Conservation (phyloP, 345 rosid species). For the Raphanus sativus region DNA sequence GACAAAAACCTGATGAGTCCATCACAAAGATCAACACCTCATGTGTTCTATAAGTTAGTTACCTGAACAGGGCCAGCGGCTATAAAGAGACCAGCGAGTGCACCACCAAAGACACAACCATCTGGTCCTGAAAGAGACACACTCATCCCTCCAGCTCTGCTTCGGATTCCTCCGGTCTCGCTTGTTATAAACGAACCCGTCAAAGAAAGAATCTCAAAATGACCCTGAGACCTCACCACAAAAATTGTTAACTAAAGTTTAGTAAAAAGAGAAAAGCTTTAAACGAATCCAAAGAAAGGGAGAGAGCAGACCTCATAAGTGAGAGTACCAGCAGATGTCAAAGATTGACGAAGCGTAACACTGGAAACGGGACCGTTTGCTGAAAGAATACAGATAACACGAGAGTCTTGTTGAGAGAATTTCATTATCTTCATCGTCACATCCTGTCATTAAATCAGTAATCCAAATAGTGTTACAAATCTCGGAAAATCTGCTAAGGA, state of each 20-base stretch:
- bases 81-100: constrained; percentile 82
- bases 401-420: constrained; percentile 79
- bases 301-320: constrained; percentile 73
- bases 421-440: constrained; percentile 90
- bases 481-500: not conserved
- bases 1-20: not conserved
- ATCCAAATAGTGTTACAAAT: constrained; percentile 17
- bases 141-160: constrained; percentile 98
- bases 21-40: not conserved
- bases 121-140: constrained; percentile 88
- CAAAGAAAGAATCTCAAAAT: constrained; percentile 93
- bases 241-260: not conserved
- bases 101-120: constrained; percentile 92
- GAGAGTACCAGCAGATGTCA: constrained; percentile 80
- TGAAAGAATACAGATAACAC: constrained; percentile 83
- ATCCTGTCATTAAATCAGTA: constrained; percentile 52
- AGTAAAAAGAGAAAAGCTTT: not conserved
- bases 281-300: not conserved
- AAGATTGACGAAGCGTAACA: constrained; percentile 83
- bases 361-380: constrained; percentile 85
- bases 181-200: constrained; percentile 78
- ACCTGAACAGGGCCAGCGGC: constrained; percentile 98
- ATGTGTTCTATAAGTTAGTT: not conserved
- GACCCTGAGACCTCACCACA: constrained; percentile 54
- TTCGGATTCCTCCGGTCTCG: constrained; percentile 66